Evolutionary conservation across 441 rosid genomes (phyloP).

Genomic region (Populus trichocarpa): DNA sequence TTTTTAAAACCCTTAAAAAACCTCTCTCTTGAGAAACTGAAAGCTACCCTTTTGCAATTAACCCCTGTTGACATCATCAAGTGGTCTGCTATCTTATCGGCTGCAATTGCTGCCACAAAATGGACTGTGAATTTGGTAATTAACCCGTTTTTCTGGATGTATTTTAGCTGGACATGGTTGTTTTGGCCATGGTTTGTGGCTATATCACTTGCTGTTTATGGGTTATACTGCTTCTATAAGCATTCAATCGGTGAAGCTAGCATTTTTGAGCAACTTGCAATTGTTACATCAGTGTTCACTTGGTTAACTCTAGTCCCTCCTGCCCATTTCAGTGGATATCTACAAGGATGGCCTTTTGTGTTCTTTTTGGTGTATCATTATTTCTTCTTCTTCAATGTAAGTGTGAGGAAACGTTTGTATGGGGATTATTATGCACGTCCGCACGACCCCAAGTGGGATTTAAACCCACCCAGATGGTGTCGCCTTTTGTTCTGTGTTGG

Average conservation of each 20-base stretch:
- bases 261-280: conserved; percentile 67
- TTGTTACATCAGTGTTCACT: conserved; percentile 64
- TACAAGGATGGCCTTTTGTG: conserved; percentile 83
- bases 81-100: conserved; percentile 46
- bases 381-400: conserved; percentile 87
- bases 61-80: conserved; percentile 54
- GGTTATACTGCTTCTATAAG: conserved; percentile 56
- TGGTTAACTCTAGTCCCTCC: conserved; percentile 92
- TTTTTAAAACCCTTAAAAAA: conserved; percentile 35
- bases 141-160: conserved; percentile 84
- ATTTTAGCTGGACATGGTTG: conserved; percentile 89
- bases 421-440: conserved; percentile 68
- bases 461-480: conserved; percentile 51
- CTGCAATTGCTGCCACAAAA: conserved; percentile 51
- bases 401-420: conserved; percentile 70
- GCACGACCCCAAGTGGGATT: conserved; percentile 84
- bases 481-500: conserved; percentile 57
- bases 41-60: conserved; percentile 29
- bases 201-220: conserved; percentile 48
- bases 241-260: conserved; percentile 59
- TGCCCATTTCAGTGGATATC: conserved; percentile 74
- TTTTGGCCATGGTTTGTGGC: conserved; percentile 92
- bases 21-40: conserved; percentile 41
- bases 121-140: conserved; percentile 45
- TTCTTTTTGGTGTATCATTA: conserved; percentile 87